Percentiles rank a stretch among this genome's conserved stretches.
Evolutionary conservation across 2,329 filamentous ascomycete genomes (phyloP).

Genomic region (Colletotrichum musicola): DNA sequence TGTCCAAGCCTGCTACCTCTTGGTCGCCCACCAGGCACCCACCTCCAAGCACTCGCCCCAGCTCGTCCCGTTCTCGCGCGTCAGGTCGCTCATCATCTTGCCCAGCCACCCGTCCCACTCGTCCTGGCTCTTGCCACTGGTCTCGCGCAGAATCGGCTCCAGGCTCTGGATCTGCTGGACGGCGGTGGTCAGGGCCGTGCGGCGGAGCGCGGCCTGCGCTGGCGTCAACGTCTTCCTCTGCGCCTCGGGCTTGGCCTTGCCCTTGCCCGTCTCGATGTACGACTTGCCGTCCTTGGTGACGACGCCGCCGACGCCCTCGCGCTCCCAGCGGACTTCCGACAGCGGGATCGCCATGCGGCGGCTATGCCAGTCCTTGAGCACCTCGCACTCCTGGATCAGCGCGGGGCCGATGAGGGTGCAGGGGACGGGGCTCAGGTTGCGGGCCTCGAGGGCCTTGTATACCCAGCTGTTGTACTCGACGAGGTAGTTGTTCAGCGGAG

Average conservation of each 20-base stretch:
- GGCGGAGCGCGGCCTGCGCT: conserved; percentile 79
- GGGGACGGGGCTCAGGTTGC: conserved; percentile 79
- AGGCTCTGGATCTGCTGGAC: conserved; percentile 87
- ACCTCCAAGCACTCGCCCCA: conserved; percentile 89
- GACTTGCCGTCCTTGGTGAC: conserved; percentile 71
- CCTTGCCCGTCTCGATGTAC: conserved; percentile 68
- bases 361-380: conserved; percentile 75
- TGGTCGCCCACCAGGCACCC: conserved; percentile 91
- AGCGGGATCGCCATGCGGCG: conserved; percentile 89
- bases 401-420: conserved; percentile 83
- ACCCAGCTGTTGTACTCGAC: conserved; percentile 89
- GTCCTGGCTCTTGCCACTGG: conserved; percentile 87
- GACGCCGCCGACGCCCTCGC: conserved; percentile 75
- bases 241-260: conserved; percentile 49
- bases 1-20: conserved; percentile 57
- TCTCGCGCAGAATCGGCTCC: conserved; percentile 84
- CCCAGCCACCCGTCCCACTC: conserved; percentile 94
- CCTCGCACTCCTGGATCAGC: conserved; percentile 83
- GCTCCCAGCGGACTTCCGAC: conserved; percentile 88
- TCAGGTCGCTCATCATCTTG: conserved; percentile 86
- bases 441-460: conserved; percentile 77
- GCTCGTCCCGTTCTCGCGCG: conserved; percentile 81
- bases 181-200: conserved; percentile 84
- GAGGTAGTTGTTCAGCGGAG: conserved; percentile 84
- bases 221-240: conserved; percentile 68